phyloP scores from a whole-genome alignment of 805 yeast species.

The Ogataea polymorpha region DNA sequence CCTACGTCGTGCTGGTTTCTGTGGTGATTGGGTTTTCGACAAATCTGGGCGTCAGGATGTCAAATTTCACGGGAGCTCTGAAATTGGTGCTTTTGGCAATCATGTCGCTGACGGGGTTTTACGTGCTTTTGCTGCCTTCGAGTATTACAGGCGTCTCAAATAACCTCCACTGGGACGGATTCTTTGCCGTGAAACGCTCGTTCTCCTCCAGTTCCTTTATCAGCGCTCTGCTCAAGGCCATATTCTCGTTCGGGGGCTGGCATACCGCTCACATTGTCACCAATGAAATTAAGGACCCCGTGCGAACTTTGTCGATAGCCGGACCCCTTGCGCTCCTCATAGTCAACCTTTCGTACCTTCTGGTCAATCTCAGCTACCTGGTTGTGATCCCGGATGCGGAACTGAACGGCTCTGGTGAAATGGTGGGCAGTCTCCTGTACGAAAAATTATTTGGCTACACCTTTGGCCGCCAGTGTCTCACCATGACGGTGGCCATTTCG shows the following conservation, averaged over 20 bases:
- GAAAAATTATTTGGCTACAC: conserved; percentile 48
- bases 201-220: conserved; percentile 44
- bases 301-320: conserved; percentile 48
- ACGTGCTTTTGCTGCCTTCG: conserved; percentile 50
- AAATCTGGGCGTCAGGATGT: conserved; percentile 55
- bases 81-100: conserved; percentile 53
- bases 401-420: conserved; percentile 42
- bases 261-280: conserved; percentile 50
- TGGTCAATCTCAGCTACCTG: conserved; percentile 49
- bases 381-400: conserved; percentile 49
- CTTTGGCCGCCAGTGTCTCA: conserved; percentile 46
- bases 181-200: conserved; percentile 27
- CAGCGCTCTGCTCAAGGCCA: conserved; percentile 49
- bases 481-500: conserved; percentile 48
- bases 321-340: conserved; percentile 47
- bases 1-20: conserved; percentile 35
- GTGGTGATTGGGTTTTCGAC: conserved; percentile 58
- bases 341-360: conserved; percentile 42
- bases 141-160: conserved; percentile 42
- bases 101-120: conserved; percentile 57
- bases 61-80: conserved; percentile 59
- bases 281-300: conserved; percentile 54
- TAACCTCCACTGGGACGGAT: conserved; percentile 34
- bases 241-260: conserved; percentile 55
- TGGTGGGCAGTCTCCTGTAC: conserved; percentile 51